Evolutionary conservation across 2,329 filamentous ascomycete genomes (phyloP).

Genomic region (Cladorrhinum sp.): DNA sequence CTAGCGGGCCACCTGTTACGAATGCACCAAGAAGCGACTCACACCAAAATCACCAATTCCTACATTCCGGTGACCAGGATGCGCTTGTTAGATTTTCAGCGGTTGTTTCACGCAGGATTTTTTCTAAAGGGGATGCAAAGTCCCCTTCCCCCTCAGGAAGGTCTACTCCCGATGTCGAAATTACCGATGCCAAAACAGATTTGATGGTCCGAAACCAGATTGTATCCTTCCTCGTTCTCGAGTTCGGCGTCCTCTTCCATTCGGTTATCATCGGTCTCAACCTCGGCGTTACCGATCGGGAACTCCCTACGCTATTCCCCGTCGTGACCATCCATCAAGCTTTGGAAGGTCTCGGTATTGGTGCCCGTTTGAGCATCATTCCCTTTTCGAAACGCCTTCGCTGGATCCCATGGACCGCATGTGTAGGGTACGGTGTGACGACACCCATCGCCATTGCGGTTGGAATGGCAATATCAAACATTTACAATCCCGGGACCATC

Average conservation of each 20-base stretch:
- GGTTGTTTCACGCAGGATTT: neutral
- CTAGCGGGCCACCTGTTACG: neutral
- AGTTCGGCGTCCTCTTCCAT: constrained; percentile 63
- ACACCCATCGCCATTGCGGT: constrained; percentile 51
- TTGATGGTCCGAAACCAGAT: constrained; percentile 41
- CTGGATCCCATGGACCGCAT: constrained; percentile 50
- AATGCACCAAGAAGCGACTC: neutral
- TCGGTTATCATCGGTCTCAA: constrained; percentile 63
- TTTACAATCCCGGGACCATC: constrained; percentile 37
- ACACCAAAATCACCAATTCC: constrained; percentile 33
- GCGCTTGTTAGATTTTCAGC: neutral
- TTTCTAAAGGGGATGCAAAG: neutral
- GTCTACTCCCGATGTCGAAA: constrained; percentile 12
- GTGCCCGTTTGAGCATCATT: constrained; percentile 57
- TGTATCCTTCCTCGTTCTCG: constrained; percentile 47
- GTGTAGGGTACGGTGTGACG: constrained; percentile 47
- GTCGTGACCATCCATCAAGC: constrained; percentile 63
- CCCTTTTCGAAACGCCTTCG: constrained; percentile 42
- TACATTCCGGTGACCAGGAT: constrained; percentile 43
- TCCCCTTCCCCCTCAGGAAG: neutral
- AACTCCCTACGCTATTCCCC: constrained; percentile 57
- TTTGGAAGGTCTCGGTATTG: constrained; percentile 62
- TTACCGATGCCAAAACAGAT: constrained; percentile 26
- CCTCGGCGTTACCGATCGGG: constrained; percentile 54
- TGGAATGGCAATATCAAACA: constrained; percentile 40